A percentile compares a stretch with the other conserved stretches of the same genome.
Conservation (phyloP, 2,329 filamentous ascomycete genomes). For the Exophiala phaeomuriformis region DNA sequence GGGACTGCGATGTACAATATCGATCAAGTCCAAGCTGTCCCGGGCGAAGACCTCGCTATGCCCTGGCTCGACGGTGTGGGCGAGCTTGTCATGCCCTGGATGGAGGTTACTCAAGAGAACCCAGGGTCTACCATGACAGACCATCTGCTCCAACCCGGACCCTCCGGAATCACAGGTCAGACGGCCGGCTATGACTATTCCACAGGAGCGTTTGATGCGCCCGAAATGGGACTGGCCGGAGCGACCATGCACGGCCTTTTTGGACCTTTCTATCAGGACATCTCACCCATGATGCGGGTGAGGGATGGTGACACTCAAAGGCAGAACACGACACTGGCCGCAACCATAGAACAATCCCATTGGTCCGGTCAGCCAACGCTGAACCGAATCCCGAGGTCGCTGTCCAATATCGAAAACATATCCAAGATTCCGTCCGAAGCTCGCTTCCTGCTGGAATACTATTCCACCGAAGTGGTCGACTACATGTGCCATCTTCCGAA, state of each 20-base stretch:
- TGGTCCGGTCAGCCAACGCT: slow-evolving; percentile 1
- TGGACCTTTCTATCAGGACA: neutral
- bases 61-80: slow-evolving; percentile 3
- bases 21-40: neutral
- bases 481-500: slow-evolving; percentile 9
- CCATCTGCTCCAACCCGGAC: neutral
- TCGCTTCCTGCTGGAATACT: slow-evolving; percentile 7
- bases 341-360: neutral
- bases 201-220: neutral
- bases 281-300: neutral
- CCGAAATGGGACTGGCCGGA: neutral
- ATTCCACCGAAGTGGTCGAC: slow-evolving; percentile 6
- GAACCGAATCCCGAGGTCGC: slow-evolving; percentile 1
- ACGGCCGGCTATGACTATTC: neutral
- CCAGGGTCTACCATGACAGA: neutral
- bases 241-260: neutral
- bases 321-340: neutral
- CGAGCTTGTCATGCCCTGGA: slow-evolving; percentile 3
- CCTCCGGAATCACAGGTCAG: neutral
- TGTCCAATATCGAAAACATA: slow-evolving; percentile 8
- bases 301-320: neutral
- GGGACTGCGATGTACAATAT: neutral
- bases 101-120: neutral
- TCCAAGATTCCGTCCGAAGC: slow-evolving; percentile 6
- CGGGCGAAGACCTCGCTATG: slow-evolving; percentile 1